A percentile compares a stretch with the other conserved stretches of the same genome.
phyloP scores from a whole-genome alignment of 306 rosid genomes.

The Castanea sativa region DNA sequence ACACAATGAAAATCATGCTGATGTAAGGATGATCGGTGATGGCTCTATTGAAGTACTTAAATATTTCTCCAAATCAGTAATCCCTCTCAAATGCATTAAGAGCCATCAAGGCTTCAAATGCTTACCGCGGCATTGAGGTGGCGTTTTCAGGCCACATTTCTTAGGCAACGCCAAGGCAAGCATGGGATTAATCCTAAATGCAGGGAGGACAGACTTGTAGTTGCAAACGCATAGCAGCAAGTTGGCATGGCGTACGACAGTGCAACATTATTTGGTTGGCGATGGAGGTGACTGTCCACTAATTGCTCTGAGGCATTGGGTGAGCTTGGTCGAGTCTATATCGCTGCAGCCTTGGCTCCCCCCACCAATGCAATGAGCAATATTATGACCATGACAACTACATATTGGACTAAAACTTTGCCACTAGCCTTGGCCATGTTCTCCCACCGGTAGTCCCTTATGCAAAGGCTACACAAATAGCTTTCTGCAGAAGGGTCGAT shows the following conservation, averaged over 20 bases:
- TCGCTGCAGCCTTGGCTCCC: slow-evolving; percentile 19
- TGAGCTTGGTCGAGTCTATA: slow-evolving; percentile 36
- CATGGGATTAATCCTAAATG: slow-evolving; percentile 44
- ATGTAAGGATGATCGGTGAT: no score
- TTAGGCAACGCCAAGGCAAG: slow-evolving; percentile 60
- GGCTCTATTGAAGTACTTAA: no score
- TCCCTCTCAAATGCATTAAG: no score
- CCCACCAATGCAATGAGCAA: slow-evolving; percentile 35
- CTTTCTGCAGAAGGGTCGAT: no score
- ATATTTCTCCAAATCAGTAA: no score
- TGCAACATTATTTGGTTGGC: slow-evolving; percentile 49
- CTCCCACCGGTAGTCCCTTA: neutral
- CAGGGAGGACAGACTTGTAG: slow-evolving; percentile 44
- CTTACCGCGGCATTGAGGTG: slow-evolving; percentile 52
- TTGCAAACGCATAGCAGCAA: slow-evolving; percentile 50
- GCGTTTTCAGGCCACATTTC: slow-evolving; percentile 50
- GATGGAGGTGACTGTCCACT: slow-evolving; percentile 39
- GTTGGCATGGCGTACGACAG: slow-evolving; percentile 41
- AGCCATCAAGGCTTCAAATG: no score
- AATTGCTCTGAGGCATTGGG: slow-evolving; percentile 44
- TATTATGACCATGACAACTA: slow-evolving; percentile 3
- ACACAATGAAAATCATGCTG: no score
- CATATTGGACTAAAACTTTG: slow-evolving; percentile 22
- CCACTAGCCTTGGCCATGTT: slow-evolving; percentile 32
- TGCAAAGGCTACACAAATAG: no score